These are phyloP conservation scores for Entoloma clypeatum DNA, from an alignment of 1,284 basidiomycete genomes.

Conservation along the genomic window DNA sequence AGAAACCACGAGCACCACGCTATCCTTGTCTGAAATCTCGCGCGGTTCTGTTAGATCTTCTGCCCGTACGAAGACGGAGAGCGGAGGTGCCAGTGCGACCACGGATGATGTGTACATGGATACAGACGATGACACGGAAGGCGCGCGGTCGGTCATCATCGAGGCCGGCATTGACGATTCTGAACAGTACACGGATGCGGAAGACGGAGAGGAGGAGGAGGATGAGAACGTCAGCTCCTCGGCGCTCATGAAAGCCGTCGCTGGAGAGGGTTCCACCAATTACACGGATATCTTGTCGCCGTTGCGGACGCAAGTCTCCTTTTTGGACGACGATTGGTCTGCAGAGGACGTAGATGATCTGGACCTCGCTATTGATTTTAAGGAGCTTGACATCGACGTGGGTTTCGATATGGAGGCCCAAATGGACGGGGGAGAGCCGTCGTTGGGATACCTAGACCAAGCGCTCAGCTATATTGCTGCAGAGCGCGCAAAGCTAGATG, in stretches of 20 bases:
- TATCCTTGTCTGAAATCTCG: not conserved
- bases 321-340: slow-evolving; percentile 7
- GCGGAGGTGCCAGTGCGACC: not conserved
- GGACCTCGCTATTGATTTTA: slow-evolving; percentile 11
- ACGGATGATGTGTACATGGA: not conserved
- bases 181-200: no score
- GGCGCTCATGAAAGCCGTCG: no score
- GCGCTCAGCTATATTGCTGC: slow-evolving; percentile 64
- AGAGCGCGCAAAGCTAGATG: slow-evolving; percentile 53
- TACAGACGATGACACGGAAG: slow-evolving; percentile 23
- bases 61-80: not conserved
- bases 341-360: slow-evolving; percentile 13
- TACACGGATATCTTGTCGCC: slow-evolving; percentile 11
- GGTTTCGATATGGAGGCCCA: slow-evolving; percentile 5
- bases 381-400: slow-evolving; percentile 14
- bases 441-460: slow-evolving; percentile 60
- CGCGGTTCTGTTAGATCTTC: not conserved
- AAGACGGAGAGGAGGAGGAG: slow-evolving; percentile 8
- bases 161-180: slow-evolving; percentile 24
- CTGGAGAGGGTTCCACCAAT: no score
- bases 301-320: slow-evolving; percentile 14
- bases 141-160: slow-evolving; percentile 33
- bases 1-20: not conserved
- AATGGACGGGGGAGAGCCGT: slow-evolving; percentile 35
- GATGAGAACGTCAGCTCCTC: not conserved